Conservation (phyloP, 208 protist genomes). For the Leishmania tarentolae region DNA sequence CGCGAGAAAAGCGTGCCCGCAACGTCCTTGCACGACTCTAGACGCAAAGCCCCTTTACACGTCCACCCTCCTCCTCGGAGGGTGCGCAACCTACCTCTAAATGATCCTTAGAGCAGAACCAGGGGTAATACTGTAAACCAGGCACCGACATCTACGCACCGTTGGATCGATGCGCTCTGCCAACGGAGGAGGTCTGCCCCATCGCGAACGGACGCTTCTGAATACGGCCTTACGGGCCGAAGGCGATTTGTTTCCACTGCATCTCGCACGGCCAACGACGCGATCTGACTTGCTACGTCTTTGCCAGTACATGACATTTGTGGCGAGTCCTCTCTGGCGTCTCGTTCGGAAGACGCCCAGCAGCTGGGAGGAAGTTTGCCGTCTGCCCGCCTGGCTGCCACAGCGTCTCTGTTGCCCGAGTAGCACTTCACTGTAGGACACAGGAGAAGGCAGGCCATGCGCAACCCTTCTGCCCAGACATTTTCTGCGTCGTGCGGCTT, state of each 20-base stretch:
- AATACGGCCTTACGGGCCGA: not conserved
- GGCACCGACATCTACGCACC: no score
- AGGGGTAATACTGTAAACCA: no score
- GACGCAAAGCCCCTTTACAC: no score
- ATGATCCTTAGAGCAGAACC: no score
- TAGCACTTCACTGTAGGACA: not conserved
- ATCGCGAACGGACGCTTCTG: not conserved
- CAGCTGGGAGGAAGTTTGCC: not conserved
- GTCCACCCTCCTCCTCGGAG: no score
- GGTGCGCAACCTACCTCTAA: no score
- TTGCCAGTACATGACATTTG: not conserved
- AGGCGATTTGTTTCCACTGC: not conserved
- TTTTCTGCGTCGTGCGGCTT: not conserved
- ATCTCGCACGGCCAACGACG: not conserved
- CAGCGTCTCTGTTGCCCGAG: not conserved
- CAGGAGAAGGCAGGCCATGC: no score
- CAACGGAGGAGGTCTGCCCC: no score
- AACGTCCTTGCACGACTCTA: no score
- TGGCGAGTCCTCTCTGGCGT: not conserved
- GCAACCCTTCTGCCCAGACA: not conserved
- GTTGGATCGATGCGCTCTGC: not conserved
- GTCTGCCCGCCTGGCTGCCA: not conserved
- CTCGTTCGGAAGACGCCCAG: not conserved
- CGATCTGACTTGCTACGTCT: not conserved
- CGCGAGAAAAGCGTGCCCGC: no score